Conservation (phyloP, 139 green algal genomes). For the Coelastrella sp. region DNA sequence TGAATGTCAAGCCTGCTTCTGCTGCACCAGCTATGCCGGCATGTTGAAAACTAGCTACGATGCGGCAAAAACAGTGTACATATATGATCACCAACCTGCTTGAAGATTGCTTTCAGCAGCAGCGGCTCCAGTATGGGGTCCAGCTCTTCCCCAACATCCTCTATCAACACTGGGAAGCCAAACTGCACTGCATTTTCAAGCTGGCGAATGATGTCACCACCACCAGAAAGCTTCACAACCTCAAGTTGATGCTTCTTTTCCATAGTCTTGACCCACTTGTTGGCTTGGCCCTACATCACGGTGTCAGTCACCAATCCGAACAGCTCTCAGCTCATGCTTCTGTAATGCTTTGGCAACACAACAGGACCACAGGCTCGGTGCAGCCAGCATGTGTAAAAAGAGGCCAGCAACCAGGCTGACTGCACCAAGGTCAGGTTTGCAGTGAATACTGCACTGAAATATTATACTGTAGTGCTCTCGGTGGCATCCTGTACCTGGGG, state of each 20-base stretch:
- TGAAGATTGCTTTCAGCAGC: conserved; percentile 85
- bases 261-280: conserved; percentile 90
- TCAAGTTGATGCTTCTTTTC: conserved; percentile 78
- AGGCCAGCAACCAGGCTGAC: too few relatives aligned
- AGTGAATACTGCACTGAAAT: too few relatives aligned
- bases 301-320: too few relatives aligned
- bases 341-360: too few relatives aligned
- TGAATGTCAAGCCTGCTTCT: too few relatives aligned
- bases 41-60: too few relatives aligned
- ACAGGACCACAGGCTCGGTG: too few relatives aligned
- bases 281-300: conserved; percentile 74
- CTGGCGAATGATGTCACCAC: conserved; percentile 75
- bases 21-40: too few relatives aligned
- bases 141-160: conserved; percentile 86
- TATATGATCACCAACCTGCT: conserved; percentile 62
- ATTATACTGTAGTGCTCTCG: conserved; percentile 61
- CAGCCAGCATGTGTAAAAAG: too few relatives aligned
- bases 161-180: conserved; percentile 82
- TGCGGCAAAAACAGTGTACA: neutral
- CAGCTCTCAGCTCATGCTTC: too few relatives aligned
- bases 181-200: conserved; percentile 86
- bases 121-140: conserved; percentile 87
- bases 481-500: conserved; percentile 73
- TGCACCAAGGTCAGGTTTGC: neutral
- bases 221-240: conserved; percentile 83